Evolutionary conservation across 345 rosid genomes (phyloP).

Genomic region (Alliaria petiolata): DNA sequence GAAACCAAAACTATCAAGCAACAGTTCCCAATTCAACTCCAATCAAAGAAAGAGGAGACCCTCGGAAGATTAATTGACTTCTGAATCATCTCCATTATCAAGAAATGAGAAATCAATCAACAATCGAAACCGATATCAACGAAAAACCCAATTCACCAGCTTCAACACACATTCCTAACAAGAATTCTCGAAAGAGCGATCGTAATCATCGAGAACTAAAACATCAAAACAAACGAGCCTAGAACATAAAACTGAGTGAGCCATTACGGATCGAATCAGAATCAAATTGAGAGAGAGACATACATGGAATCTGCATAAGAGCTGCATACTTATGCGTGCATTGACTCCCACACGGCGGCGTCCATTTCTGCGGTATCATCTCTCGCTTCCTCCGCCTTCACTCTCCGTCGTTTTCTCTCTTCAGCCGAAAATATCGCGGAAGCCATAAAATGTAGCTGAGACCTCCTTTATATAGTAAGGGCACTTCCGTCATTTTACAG

Average conservation of each 20-base stretch:
- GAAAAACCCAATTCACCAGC: neutral
- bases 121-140: neutral
- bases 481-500: neutral
- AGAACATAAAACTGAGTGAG: neutral
- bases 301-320: slow-evolving; percentile 87
- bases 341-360: slow-evolving; percentile 68
- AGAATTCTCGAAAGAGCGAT: neutral
- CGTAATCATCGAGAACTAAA: neutral
- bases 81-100: neutral
- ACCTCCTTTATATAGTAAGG: slow-evolving; percentile 1
- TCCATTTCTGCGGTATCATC: slow-evolving; percentile 81
- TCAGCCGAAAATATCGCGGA: slow-evolving; percentile 17
- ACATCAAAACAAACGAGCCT: neutral
- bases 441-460: neutral
- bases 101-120: neutral
- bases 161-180: neutral
- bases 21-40: neutral
- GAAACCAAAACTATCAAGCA: neutral
- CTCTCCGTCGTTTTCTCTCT: neutral
- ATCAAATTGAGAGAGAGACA: neutral
- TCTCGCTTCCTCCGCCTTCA: slow-evolving; percentile 26
- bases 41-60: neutral
- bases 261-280: slow-evolving; percentile 4
- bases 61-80: neutral
- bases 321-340: slow-evolving; percentile 86